A percentile compares a stretch with the other conserved stretches of the same genome.
Evolutionary conservation across 768 basidiomycete species (phyloP).

Genomic region (Amanita polypyramis): DNA sequence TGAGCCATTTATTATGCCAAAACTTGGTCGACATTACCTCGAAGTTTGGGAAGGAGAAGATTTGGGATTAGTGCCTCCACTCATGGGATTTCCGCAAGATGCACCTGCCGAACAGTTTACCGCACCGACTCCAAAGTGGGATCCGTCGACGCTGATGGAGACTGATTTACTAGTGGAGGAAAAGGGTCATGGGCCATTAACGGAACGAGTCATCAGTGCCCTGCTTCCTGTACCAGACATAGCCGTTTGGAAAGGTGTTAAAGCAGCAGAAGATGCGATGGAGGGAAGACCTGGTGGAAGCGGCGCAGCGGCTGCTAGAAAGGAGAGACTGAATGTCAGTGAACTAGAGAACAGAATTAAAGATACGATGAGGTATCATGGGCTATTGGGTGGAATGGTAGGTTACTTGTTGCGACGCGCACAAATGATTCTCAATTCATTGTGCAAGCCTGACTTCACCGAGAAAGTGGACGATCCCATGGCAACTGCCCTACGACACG

Average conservation of each 20-base stretch:
- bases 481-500: constrained; percentile 78
- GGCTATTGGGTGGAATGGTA: constrained; percentile 59
- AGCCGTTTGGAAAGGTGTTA: constrained; percentile 63
- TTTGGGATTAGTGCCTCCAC: constrained; percentile 28
- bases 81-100: constrained; percentile 20
- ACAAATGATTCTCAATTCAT: background rate
- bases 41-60: constrained; percentile 96
- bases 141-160: constrained; percentile 73
- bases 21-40: constrained; percentile 77
- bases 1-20: constrained; percentile 79
- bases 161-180: constrained; percentile 60
- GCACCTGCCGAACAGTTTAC: constrained; percentile 28
- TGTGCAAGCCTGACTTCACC: constrained; percentile 55
- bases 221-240: constrained; percentile 60
- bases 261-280: constrained; percentile 78
- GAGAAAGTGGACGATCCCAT: constrained; percentile 90
- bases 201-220: constrained; percentile 74
- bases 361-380: constrained; percentile 72
- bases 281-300: constrained; percentile 75
- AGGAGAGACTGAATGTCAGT: constrained; percentile 67
- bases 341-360: constrained; percentile 69
- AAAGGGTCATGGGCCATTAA: constrained; percentile 77
- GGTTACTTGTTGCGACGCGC: constrained; percentile 19
- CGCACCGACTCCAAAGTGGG: constrained; percentile 64
- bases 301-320: constrained; percentile 64